Evolutionary conservation across 768 basidiomycete species (phyloP), one percentile per base, ranked within the genome.

Genomic region (Collybiopsis confluens): DNA sequence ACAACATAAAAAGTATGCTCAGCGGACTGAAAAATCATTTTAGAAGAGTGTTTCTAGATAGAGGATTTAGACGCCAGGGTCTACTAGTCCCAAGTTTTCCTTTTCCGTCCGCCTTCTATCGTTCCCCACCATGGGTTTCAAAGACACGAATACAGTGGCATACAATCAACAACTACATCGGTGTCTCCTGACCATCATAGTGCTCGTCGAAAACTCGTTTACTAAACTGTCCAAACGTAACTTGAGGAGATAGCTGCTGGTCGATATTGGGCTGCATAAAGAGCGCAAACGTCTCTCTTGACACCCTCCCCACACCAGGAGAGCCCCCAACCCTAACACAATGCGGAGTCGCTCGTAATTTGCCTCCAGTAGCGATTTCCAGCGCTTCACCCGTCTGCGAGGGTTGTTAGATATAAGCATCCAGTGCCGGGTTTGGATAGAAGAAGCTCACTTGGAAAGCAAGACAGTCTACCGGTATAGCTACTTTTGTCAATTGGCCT

Each of bases 221-320:
- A 62, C 89, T 92, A 68, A 98, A 98, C 54, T 86, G 78, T 1
- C 96, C 96, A 62, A 96, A 99, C 13, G 90, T 92, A 63, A 85
- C 80, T 8, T 76, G 70, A 28, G 73, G 66, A 4, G 86, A 84
- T 21, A 98, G 80, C 41, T 78, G 76, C 61, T 90, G 85, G 56
- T 90, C 75, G 13, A 86, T 84, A 66, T 96, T 83, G 5, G 95
- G 95, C 65, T 96, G 86, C 89, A 91, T 86, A 72, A 90, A 90
- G 11, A 94, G 67, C 9, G 89, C 90, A 62, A 92, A 91, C 0
- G 97, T 98, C 68, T 98, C 94, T 49, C 96, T 76, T 24, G 78
- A 80, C 45, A 93, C 77, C 23, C 68, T 71, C 8, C 77, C 77
- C 11, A 71, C 66, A 15, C 73, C 70, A 48, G 67, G 55, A 35